phyloP scores from a whole-genome alignment of 176 grass and related monocot genomes.

The Cenchrus americanus region DNA sequence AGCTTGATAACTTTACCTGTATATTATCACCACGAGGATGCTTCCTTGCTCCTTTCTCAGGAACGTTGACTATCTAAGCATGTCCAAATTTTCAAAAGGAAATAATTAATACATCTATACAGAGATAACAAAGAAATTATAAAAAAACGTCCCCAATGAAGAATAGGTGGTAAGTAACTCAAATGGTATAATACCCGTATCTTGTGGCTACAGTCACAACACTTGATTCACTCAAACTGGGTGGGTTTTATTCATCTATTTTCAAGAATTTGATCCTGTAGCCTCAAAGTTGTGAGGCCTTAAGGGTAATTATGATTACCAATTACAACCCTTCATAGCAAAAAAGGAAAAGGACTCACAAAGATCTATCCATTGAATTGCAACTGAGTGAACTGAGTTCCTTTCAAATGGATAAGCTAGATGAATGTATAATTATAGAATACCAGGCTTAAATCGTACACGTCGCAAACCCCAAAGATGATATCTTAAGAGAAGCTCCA shows the following conservation, averaged over 20 bases:
- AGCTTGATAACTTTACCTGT: slow-evolving; percentile 63
- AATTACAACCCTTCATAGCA: not conserved
- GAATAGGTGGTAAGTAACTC: not conserved
- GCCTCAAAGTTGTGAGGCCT: not conserved
- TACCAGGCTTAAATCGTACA: not conserved
- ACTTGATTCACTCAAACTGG: not conserved
- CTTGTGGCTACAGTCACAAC: not conserved
- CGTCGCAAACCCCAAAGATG: not conserved
- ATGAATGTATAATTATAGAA: slow-evolving; percentile 12
- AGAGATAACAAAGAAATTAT: slow-evolving; percentile 17
- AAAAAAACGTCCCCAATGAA: slow-evolving; percentile 4
- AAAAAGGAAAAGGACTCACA: not conserved
- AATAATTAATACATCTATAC: slow-evolving; percentile 27
- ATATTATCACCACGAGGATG: slow-evolving; percentile 98
- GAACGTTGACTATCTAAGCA: slow-evolving; percentile 90
- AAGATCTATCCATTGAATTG: not conserved
- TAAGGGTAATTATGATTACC: not conserved
- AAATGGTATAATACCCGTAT: not conserved
- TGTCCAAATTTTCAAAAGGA: slow-evolving; percentile 31
- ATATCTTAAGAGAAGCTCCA: slow-evolving; percentile 17
- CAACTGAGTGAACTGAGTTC: slow-evolving; percentile 15
- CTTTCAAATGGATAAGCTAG: not conserved
- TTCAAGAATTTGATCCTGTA: not conserved
- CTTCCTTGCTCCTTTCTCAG: slow-evolving; percentile 92
- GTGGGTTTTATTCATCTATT: not conserved